Conservation (phyloP, 345 rosid genomes). For the Corchorus capsularis region DNA sequence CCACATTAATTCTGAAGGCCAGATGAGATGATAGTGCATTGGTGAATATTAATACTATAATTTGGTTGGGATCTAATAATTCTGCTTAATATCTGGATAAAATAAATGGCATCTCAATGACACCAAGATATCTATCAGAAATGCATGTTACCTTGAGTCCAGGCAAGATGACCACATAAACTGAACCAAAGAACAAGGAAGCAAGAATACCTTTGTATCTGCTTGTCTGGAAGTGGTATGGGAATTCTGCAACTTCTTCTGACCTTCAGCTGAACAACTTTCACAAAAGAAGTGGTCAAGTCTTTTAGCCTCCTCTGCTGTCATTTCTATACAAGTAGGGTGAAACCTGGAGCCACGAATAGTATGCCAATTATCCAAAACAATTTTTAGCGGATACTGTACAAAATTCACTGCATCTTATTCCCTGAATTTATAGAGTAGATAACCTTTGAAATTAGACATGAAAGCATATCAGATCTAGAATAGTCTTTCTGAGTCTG, state of each 20-base stretch:
- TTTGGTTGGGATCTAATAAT: neutral
- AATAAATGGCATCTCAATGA: neutral
- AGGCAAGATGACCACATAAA: neutral
- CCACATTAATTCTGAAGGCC: neutral
- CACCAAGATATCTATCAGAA: neutral
- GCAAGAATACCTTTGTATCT: conserved; percentile 62
- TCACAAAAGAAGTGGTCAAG: conserved; percentile 87
- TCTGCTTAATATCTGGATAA: neutral
- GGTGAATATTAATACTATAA: neutral
- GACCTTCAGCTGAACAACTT: conserved; percentile 70
- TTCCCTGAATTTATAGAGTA: neutral
- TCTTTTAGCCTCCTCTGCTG: conserved; percentile 76
- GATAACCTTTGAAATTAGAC: conserved; percentile 5
- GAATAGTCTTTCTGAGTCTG: neutral
- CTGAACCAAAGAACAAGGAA: neutral
- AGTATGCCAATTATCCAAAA: conserved; percentile 37
- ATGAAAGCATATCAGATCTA: conserved; percentile 12
- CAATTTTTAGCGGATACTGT: conserved; percentile 16
- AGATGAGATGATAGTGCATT: neutral
- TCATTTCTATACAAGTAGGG: conserved; percentile 93
- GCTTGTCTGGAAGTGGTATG: conserved; percentile 48
- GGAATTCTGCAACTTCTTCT: conserved; percentile 62
- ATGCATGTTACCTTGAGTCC: neutral
- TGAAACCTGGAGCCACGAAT: conserved; percentile 94
- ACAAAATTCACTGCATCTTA: conserved; percentile 18